Base-by-base conservation (phyloP, 2,329 filamentous ascomycete genomes). In the Scortechinia acanthostroma region DNA sequence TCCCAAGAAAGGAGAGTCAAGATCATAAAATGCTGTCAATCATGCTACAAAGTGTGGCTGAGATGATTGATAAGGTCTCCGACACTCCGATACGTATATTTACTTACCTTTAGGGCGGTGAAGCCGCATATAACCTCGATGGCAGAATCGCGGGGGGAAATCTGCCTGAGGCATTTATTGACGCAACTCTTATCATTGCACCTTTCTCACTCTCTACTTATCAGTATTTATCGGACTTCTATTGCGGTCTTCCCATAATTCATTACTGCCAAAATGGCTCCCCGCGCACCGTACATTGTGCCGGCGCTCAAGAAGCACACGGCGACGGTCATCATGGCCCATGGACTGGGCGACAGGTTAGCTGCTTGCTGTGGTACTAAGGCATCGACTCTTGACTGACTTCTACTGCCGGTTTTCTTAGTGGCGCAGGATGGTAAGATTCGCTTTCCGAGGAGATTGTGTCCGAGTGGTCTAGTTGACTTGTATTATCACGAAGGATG, bases 311-410 rank as follows among this genome's bases (percentile, higher is more conserved):
- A 74, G 59, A 76, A 76, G 54, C 80, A 84, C 60, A 83, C 80
- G 4, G 77, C 77, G 4, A 83, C 80, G 5, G 73, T 83, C 48
- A 83, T 84, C 48, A 74, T 83, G 55, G 77, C 77, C 25, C 80
- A 84, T 58, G 80, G 80, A n/a, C 58, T 84, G 37, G 80, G 80
- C 47, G 80, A 83, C 58, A 76, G 72, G 78, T 81, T 63, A 55
- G 60, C 54, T 43, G 20, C 25, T 28, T 21, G 21, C 13, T 25
- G 15, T 23, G 16, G 10, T 30, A n/a, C 10, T 30, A 30, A 30
- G 10, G 10, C 10, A 30, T 10, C 10, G 25, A n/a, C n/a, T 30
- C 25, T 30, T 30, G 25, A 30, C 25, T 30, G 25, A 30, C 25
- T 30, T 30, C n/a, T n/a, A n/a, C n/a, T n/a, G n/a, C n/a, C n/a